Conservation (phyloP, 768 basidiomycete genomes). For the Wakefieldia striispora region DNA sequence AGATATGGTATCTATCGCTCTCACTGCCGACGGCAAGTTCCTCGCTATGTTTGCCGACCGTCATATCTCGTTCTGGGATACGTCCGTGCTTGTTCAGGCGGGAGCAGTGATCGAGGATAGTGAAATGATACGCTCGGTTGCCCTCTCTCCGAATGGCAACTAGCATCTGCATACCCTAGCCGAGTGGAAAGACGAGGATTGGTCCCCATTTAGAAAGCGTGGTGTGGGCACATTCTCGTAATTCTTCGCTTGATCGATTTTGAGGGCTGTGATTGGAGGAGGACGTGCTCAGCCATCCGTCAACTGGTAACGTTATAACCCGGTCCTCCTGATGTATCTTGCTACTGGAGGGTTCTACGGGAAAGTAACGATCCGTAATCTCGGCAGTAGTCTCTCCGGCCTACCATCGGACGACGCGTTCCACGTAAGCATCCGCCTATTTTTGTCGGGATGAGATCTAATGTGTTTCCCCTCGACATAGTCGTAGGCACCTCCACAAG, state of each 20-base stretch:
- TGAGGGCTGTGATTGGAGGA: too few species aligned
- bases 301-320: too few species aligned
- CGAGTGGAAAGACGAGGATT: too few species aligned
- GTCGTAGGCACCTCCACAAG: too few species aligned
- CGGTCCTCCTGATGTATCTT: too few species aligned
- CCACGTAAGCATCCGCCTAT: not conserved
- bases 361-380: not conserved
- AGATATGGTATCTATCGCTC: not conserved
- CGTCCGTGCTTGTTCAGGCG: not conserved
- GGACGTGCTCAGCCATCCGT: too few species aligned
- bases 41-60: not conserved
- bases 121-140: not conserved
- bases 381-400: conserved; percentile 1
- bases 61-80: not conserved
- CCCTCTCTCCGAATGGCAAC: not conserved
- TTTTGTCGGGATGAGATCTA: too few species aligned
- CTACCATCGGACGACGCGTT: not conserved
- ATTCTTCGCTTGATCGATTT: too few species aligned
- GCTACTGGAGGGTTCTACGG: not conserved
- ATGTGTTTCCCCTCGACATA: too few species aligned
- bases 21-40: not conserved
- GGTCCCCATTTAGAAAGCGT: too few species aligned
- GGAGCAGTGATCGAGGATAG: not conserved
- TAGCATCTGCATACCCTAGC: too few species aligned
- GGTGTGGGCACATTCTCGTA: too few species aligned